Conservation (phyloP, 1,284 basidiomycete species). For the Heterobasidion irregulare region DNA sequence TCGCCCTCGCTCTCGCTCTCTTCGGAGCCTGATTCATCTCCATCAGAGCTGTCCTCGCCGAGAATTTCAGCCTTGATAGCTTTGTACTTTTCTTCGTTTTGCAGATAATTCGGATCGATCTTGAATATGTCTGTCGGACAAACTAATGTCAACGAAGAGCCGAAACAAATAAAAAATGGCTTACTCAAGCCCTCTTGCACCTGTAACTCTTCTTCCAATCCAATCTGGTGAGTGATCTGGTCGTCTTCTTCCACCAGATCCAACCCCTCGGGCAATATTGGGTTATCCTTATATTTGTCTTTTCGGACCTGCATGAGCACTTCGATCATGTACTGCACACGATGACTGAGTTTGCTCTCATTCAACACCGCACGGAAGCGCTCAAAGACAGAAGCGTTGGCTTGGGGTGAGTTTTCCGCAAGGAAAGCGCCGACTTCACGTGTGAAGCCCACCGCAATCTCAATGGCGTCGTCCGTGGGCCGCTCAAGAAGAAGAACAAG, state of each 20-base stretch:
- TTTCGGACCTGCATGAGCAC: slow-evolving; percentile 97
- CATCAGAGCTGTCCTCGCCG: slow-evolving; percentile 73
- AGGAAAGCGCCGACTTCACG: slow-evolving; percentile 96
- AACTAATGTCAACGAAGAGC: slow-evolving; percentile 6
- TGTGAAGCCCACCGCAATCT: slow-evolving; percentile 97
- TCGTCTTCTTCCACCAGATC: slow-evolving; percentile 98
- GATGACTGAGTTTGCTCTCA: slow-evolving; percentile 90
- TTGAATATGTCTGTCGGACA: slow-evolving; percentile 82
- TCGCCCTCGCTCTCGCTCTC: slow-evolving; percentile 54
- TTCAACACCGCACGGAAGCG: slow-evolving; percentile 95
- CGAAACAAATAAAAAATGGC: slow-evolving; percentile 21
- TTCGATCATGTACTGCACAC: slow-evolving; percentile 99
- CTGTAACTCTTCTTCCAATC: slow-evolving; percentile 88
- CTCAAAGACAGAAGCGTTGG: slow-evolving; percentile 89
- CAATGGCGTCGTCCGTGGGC: slow-evolving; percentile 96
- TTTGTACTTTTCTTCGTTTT: slow-evolving; percentile 93
- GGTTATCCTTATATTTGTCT: slow-evolving; percentile 99
- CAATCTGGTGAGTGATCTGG: slow-evolving; percentile 91
- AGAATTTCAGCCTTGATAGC: slow-evolving; percentile 92
- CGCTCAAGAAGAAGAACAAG: slow-evolving; percentile 90
- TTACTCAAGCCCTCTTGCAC: slow-evolving; percentile 90
- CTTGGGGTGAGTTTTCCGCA: slow-evolving; percentile 89
- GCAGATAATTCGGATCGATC: slow-evolving; percentile 79
- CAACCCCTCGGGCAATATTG: slow-evolving; percentile 85
- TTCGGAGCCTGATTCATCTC: slow-evolving; percentile 51